A percentile compares a stretch with the other conserved stretches of the same genome.
phyloP scores from a whole-genome alignment of 768 basidiomycete genomes.

The Amanita molliuscula region DNA sequence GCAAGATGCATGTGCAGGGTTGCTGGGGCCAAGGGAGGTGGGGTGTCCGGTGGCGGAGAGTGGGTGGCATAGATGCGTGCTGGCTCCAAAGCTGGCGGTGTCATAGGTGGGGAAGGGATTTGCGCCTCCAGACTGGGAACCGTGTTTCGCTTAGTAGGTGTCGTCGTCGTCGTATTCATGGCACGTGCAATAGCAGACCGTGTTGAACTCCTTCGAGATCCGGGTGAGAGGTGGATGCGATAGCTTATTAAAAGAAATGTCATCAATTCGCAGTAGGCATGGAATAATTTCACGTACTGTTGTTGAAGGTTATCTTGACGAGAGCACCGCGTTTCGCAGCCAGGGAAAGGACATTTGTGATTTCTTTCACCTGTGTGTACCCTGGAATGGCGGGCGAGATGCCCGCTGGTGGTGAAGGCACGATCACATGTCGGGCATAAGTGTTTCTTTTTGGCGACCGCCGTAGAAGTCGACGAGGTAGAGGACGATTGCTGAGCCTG shows the following conservation, averaged over 20 bases:
- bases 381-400: slow-evolving; percentile 79
- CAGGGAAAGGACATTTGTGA: slow-evolving; percentile 92
- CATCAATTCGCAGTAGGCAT: neutral
- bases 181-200: slow-evolving; percentile 46
- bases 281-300: slow-evolving; percentile 24
- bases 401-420: slow-evolving; percentile 81
- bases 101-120: slow-evolving; percentile 20
- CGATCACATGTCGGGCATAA: slow-evolving; percentile 66
- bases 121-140: slow-evolving; percentile 18
- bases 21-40: slow-evolving; percentile 43
- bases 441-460: slow-evolving; percentile 38
- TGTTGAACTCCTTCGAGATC: slow-evolving; percentile 60
- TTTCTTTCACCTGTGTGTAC: slow-evolving; percentile 90
- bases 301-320: slow-evolving; percentile 80
- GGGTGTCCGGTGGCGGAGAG: slow-evolving; percentile 41
- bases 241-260: slow-evolving; percentile 36
- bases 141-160: slow-evolving; percentile 20
- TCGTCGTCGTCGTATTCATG: slow-evolving; percentile 14
- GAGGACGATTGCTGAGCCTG: neutral
- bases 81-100: slow-evolving; percentile 37
- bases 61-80: slow-evolving; percentile 26
- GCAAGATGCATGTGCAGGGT: slow-evolving; percentile 29
- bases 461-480: slow-evolving; percentile 7
- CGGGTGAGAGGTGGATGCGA: slow-evolving; percentile 73
- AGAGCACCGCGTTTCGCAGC: slow-evolving; percentile 85